A percentile compares a stretch with the other conserved stretches of the same genome.
Evolutionary conservation across 495 filamentous ascomycete species (phyloP).

Genomic region (Aspergillus incahuasiensis): DNA sequence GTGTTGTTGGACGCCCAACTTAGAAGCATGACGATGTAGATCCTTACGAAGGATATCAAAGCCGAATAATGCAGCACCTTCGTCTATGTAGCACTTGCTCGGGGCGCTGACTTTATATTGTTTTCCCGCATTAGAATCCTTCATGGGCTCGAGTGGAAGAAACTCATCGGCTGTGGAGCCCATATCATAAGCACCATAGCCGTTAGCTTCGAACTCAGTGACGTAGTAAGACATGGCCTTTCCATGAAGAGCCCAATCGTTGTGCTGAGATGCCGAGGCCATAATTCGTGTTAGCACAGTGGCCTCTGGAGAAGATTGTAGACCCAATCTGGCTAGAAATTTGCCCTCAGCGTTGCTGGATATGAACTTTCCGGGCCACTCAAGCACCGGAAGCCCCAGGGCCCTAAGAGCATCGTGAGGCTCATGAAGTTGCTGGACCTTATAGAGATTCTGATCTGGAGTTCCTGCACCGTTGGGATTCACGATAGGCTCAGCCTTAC

Average conservation of each 20-base stretch:
- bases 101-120: constrained; percentile 53
- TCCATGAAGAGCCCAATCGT: constrained; percentile 52
- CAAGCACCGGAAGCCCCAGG: constrained; percentile 71
- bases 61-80: constrained; percentile 67
- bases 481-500: constrained; percentile 63
- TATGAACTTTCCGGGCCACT: constrained; percentile 72
- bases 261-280: constrained; percentile 49
- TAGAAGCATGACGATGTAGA: constrained; percentile 68
- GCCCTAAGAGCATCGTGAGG: constrained; percentile 66
- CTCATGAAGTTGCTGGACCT: constrained; percentile 79
- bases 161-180: constrained; percentile 56
- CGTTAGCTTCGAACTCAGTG: constrained; percentile 68
- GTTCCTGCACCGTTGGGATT: constrained; percentile 4
- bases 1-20: constrained; percentile 77
- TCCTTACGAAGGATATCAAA: constrained; percentile 71
- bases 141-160: constrained; percentile 64
- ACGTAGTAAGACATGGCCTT: constrained; percentile 80
- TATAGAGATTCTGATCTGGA: constrained; percentile 57
- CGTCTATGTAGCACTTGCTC: constrained; percentile 76
- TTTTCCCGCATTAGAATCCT: constrained; percentile 14
- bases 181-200: constrained; percentile 61
- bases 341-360: constrained; percentile 60
- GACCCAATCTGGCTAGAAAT: constrained; percentile 66
- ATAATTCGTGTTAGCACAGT: constrained; percentile 72
- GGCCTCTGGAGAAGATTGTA: constrained; percentile 63